These are phyloP conservation scores for Populus tomentosa DNA, from an alignment of 441 rosid species.

Conservation along the genomic window DNA sequence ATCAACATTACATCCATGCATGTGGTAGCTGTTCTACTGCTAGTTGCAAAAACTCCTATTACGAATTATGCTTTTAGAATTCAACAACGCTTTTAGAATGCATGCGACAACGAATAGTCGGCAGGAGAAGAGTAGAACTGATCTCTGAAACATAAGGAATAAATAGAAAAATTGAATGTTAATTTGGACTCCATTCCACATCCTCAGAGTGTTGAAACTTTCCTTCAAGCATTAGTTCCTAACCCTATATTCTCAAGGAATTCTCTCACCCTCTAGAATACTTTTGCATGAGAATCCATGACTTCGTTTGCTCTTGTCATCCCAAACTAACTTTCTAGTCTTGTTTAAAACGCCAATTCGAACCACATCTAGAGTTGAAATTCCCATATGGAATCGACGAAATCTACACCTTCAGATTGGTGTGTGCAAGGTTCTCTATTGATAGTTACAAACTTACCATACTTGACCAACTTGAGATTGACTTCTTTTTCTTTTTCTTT, in stretches of 20 bases:
- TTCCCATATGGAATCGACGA: neutral
- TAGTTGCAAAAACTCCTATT: too few relatives aligned
- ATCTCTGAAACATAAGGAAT: too few relatives aligned
- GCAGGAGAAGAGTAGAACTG: too few relatives aligned
- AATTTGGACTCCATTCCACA: neutral
- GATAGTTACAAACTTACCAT: neutral
- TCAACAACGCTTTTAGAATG: too few relatives aligned
- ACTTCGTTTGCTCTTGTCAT: neutral
- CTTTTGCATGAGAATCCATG: neutral
- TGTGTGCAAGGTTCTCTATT: neutral
- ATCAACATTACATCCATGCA: too few relatives aligned
- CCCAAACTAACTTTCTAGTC: neutral
- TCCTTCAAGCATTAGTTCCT: neutral
- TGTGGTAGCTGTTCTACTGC: too few relatives aligned
- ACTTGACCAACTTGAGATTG: neutral
- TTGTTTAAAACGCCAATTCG: neutral
- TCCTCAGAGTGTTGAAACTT: neutral
- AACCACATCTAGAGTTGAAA: neutral
- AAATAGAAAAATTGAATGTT: neutral
- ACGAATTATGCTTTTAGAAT: too few relatives aligned
- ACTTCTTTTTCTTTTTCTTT: neutral
- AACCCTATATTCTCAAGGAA: neutral
- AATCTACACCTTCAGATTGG: neutral
- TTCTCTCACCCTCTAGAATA: neutral
- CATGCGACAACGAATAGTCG: too few relatives aligned